phyloP scores from a whole-genome alignment of 78 protist species.

The Monosiga brevicollis region DNA sequence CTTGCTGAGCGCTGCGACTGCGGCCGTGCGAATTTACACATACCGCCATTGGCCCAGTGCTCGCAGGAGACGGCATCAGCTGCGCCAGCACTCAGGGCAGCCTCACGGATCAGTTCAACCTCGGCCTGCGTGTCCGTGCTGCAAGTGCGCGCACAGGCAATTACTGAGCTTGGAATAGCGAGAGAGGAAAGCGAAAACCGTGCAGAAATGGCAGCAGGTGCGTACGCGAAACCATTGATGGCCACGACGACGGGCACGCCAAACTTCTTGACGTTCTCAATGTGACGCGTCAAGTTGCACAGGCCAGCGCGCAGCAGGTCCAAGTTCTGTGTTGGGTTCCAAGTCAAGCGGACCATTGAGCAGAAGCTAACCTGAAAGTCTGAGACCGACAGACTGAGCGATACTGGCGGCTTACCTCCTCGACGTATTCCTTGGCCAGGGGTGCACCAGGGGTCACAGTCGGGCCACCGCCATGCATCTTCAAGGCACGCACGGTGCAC shows the following conservation, averaged over 20 bases:
- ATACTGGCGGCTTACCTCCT: neutral
- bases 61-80: conserved; percentile 57
- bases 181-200: neutral
- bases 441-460: conserved; percentile 54
- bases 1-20: neutral
- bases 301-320: conserved; percentile 48
- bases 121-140: conserved; percentile 60
- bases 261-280: conserved; percentile 29
- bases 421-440: neutral
- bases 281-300: conserved; percentile 42
- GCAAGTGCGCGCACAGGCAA: neutral
- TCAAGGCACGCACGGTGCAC: conserved; percentile 88
- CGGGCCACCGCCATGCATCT: conserved; percentile 91
- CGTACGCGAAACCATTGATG: conserved; percentile 60
- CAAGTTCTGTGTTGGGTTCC: conserved; percentile 43
- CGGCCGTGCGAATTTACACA: too few species aligned
- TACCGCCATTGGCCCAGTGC: conserved; percentile 82
- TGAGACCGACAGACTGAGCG: too few species aligned
- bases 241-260: conserved; percentile 89
- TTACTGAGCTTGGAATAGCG: neutral
- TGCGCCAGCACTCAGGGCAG: conserved; percentile 72
- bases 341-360: conserved; percentile 44
- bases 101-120: conserved; percentile 23
- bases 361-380: too few species aligned
- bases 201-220: neutral